Evolutionary conservation across 306 rosid species (phyloP).

Genomic region (Malus domestica): ASM211411v1 NC_041790.1:3489501-3490000

Average conservation of each 20-base stretch:
- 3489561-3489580: constrained; percentile 79
- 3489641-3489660: constrained; percentile 89
- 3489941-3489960: constrained; percentile 97
- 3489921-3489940: constrained; percentile 86
- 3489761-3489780: not conserved
- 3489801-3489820: not conserved
- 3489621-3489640: constrained; percentile 86
- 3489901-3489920: constrained; percentile 99
- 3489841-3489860: constrained; percentile 90
- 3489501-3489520: constrained; percentile 51
- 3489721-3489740: not conserved
- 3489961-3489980: constrained; percentile 34
- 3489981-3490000: not conserved
- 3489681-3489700: constrained; percentile 61
- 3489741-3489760: not conserved
- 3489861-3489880: constrained; percentile 63
- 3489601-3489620: constrained; percentile 78
- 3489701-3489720: constrained; percentile 8
- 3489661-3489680: constrained; percentile 99
- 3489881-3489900: constrained; percentile 85
- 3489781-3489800: not conserved
- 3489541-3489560: constrained; percentile 65
- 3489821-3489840: not conserved
- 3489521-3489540: constrained; percentile 67
- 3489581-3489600: constrained; percentile 69